A percentile compares a stretch with the other conserved stretches of the same genome.
These are phyloP conservation scores for Chytridium lagenaria DNA, from an alignment of 371 early-diverging fungal species.

Conservation along the genomic window DNA sequence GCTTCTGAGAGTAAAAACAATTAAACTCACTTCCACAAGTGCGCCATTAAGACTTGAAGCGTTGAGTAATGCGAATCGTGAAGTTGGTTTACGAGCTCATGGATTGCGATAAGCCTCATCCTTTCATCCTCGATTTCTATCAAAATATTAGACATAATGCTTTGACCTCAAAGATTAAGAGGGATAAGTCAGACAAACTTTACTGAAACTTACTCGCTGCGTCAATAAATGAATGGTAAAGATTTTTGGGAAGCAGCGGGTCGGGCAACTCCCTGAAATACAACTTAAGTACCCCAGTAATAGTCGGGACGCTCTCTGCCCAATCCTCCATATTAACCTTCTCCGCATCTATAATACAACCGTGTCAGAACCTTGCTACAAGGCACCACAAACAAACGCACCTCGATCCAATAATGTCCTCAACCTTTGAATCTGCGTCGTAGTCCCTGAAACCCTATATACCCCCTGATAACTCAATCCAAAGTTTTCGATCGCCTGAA, in stretches of 20 bases:
- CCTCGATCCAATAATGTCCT: slow-evolving; percentile 73
- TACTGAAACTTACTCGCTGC: slow-evolving; percentile 65
- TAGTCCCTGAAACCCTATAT: slow-evolving; percentile 83
- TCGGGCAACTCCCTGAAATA: slow-evolving; percentile 92
- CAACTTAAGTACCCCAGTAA: slow-evolving; percentile 85
- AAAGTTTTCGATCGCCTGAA: slow-evolving; percentile 73
- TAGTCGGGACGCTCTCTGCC: slow-evolving; percentile 75
- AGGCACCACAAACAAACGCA: slow-evolving; percentile 26
- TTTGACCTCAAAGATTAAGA: not conserved
- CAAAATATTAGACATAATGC: not conserved
- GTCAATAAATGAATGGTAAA: slow-evolving; percentile 69
- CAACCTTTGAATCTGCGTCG: slow-evolving; percentile 69
- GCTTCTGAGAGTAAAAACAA: no score
- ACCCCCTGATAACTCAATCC: slow-evolving; percentile 69
- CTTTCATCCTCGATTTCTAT: slow-evolving; percentile 67
- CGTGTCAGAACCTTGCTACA: not conserved
- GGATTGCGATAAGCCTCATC: slow-evolving; percentile 63
- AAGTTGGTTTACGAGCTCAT: slow-evolving; percentile 72
- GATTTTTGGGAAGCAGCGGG: slow-evolving; percentile 71
- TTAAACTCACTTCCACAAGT: slow-evolving; percentile 71
- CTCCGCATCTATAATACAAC: slow-evolving; percentile 38
- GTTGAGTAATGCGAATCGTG: slow-evolving; percentile 80
- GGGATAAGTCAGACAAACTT: not conserved
- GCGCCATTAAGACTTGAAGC: slow-evolving; percentile 72
- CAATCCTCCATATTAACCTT: slow-evolving; percentile 67